Evolutionary conservation across 805 yeast genomes (phyloP).

Genomic region (Cephaloascus fragrans): DNA sequence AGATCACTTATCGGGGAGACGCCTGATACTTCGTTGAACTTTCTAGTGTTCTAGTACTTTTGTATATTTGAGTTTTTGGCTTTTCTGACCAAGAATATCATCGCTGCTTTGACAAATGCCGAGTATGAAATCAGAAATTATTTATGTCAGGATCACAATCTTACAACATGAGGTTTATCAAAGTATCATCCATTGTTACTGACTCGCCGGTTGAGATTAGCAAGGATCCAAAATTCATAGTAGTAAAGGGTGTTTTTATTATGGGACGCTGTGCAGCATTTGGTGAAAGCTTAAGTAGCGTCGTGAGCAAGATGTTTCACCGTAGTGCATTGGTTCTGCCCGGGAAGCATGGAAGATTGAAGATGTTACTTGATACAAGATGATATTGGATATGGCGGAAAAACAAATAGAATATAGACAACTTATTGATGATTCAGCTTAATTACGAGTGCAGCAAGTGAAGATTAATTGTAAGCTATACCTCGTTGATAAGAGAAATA

Average conservation of each 20-base stretch:
- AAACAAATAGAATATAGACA: slow-evolving; percentile 18
- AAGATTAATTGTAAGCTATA: slow-evolving; percentile 4
- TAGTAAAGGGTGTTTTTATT: slow-evolving; percentile 16
- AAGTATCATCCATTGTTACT: slow-evolving; percentile 16
- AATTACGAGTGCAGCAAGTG: neutral
- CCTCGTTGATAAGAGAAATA: slow-evolving; percentile 25
- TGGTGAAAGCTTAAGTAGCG: slow-evolving; percentile 4
- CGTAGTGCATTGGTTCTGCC: slow-evolving; percentile 3
- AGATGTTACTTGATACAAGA: slow-evolving; percentile 12
- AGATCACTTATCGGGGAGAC: slow-evolving; percentile 42
- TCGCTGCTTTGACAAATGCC: slow-evolving; percentile 15
- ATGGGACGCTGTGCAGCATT: slow-evolving; percentile 8
- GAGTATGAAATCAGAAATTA: slow-evolving; percentile 17
- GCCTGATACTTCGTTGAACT: slow-evolving; percentile 18
- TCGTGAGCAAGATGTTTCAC: slow-evolving; percentile 5
- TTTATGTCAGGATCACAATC: slow-evolving; percentile 48
- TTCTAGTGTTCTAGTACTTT: slow-evolving; percentile 32
- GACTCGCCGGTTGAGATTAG: slow-evolving; percentile 2
- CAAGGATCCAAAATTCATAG: slow-evolving; percentile 10
- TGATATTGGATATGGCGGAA: slow-evolving; percentile 23
- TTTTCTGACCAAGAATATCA: slow-evolving; percentile 36
- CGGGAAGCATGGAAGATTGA: slow-evolving; percentile 5
- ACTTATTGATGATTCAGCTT: too few species aligned
- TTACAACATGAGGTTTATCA: slow-evolving; percentile 29
- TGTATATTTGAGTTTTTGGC: slow-evolving; percentile 39